Conservation (phyloP, 1,139 yeast species). For the Meyerozyma elateridarum region DNA sequence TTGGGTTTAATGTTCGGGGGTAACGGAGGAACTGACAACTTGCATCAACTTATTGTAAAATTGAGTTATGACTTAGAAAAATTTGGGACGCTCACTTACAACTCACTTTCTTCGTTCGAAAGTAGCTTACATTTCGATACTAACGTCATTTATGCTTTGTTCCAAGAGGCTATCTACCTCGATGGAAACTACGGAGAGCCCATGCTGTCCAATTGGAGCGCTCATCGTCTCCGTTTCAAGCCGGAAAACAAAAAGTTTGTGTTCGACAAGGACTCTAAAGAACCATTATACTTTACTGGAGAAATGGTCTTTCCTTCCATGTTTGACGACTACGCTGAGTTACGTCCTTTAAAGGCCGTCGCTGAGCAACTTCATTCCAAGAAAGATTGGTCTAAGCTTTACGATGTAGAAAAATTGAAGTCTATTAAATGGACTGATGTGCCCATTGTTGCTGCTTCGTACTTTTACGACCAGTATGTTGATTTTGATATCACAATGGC, state of each 20-base stretch:
- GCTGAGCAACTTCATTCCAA: constrained; percentile 40
- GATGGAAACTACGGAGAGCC: constrained; percentile 25
- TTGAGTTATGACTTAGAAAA: constrained; percentile 33
- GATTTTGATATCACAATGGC: constrained; percentile 40
- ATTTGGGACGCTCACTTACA: constrained; percentile 32
- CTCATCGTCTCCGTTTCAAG: constrained; percentile 34
- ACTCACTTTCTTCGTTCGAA: constrained; percentile 28
- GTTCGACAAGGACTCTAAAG: constrained; percentile 12
- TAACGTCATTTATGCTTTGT: constrained; percentile 48
- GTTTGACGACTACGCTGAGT: constrained; percentile 44
- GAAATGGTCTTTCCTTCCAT: constrained; percentile 53
- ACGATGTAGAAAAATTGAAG: constrained; percentile 29
- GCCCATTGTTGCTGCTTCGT: constrained; percentile 50
- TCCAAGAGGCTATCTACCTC: constrained; percentile 55
- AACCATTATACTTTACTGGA: constrained; percentile 47
- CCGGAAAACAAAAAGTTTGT: constrained; percentile 25
- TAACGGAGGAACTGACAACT: constrained; percentile 43
- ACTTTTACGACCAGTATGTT: constrained; percentile 50
- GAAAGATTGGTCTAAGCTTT: constrained; percentile 39
- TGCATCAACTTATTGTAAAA: constrained; percentile 40
- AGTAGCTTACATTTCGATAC: constrained; percentile 43
- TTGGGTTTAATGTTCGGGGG: constrained; percentile 49
- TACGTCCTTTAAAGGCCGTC: constrained; percentile 35
- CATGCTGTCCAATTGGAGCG: constrained; percentile 41
- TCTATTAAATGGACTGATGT: constrained; percentile 28